Percentiles rank a stretch among this genome's conserved stretches.
Conservation (phyloP, 768 basidiomycete genomes). For the Psilocybe cubensis region DNA sequence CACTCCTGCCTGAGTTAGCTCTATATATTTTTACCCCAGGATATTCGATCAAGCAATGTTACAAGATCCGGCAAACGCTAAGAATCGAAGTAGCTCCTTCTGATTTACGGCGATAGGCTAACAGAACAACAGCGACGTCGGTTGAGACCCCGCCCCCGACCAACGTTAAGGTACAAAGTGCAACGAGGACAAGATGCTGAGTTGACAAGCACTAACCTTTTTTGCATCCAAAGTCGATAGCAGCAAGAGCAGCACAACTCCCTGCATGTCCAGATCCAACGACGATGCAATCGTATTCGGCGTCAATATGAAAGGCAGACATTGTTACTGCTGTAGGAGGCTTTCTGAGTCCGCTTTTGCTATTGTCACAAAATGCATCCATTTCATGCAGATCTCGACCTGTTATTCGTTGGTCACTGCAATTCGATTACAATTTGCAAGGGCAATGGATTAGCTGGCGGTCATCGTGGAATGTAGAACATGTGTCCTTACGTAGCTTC, state of each 20-base stretch:
- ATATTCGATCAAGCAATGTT: too few species aligned
- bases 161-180: too few species aligned
- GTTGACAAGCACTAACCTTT: constrained; percentile 35
- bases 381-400: neutral
- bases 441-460: neutral
- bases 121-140: too few species aligned
- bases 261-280: constrained; percentile 73
- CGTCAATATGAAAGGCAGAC: neutral
- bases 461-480: neutral
- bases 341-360: neutral
- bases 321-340: neutral
- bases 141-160: too few species aligned
- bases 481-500: neutral
- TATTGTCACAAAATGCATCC: neutral
- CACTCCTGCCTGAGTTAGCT: too few species aligned
- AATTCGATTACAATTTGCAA: neutral
- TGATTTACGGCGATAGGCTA: too few species aligned
- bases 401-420: neutral
- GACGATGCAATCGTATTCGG: constrained; percentile 57
- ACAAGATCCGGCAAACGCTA: too few species aligned
- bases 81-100: neutral
- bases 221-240: constrained; percentile 59
- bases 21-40: too few species aligned
- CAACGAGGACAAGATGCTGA: neutral
- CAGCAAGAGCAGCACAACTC: constrained; percentile 65